phyloP scores from a whole-genome alignment of 345 rosid genomes.

The Salix arbutifolia region DNA sequence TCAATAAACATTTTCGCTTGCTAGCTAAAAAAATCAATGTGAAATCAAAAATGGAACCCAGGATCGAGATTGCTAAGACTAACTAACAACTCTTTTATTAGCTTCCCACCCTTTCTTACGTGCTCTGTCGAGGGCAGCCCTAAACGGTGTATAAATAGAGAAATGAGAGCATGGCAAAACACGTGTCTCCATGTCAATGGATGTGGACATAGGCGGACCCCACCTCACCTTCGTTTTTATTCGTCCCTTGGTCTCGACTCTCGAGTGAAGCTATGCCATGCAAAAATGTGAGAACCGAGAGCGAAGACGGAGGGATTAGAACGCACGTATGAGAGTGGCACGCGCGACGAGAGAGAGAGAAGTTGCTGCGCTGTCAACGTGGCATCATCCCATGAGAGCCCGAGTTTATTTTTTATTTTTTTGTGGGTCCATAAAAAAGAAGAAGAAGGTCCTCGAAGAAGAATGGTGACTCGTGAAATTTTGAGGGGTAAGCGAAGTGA shows the following conservation, averaged over 20 bases:
- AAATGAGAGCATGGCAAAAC: neutral
- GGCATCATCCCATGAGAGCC: conserved; percentile 7
- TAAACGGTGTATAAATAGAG: conserved; percentile 23
- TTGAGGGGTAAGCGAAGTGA: neutral
- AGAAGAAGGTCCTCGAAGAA: neutral
- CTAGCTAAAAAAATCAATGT: neutral
- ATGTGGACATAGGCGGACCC: neutral
- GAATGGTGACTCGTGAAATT: neutral
- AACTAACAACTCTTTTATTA: neutral
- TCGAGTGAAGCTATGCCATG: conserved; percentile 10
- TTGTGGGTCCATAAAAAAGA: neutral
- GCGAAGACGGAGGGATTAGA: neutral
- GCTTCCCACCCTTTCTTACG: neutral
- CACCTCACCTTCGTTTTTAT: neutral
- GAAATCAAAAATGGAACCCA: neutral
- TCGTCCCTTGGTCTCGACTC: neutral
- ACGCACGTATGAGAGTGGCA: conserved; percentile 3
- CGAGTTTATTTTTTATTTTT: neutral
- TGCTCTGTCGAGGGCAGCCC: neutral
- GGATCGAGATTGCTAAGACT: neutral
- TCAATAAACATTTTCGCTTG: conserved; percentile 64
- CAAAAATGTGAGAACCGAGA: neutral
- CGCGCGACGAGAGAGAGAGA: neutral
- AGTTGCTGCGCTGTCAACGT: conserved; percentile 11
- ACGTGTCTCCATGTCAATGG: conserved; percentile 35